phyloP scores from a whole-genome alignment of 2,329 filamentous ascomycete genomes.

The Colletotrichum aenigma region DNA sequence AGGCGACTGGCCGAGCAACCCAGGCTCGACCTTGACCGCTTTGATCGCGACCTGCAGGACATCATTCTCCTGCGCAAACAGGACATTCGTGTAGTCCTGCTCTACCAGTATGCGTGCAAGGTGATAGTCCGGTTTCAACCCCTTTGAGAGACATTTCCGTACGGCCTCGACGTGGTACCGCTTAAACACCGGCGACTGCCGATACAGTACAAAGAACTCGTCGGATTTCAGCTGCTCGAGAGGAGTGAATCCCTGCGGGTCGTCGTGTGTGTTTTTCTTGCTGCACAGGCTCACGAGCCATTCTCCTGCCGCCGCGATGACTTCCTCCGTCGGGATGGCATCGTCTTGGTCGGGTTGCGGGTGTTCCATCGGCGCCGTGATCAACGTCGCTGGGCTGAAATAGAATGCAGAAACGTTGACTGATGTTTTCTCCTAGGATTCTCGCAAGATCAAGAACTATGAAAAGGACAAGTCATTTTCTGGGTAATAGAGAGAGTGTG shows the following conservation, averaged over 20 bases:
- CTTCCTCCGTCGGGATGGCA: neutral
- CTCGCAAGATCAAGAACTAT: neutral
- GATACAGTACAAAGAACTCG: neutral
- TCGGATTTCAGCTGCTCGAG: neutral
- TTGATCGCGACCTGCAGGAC: neutral
- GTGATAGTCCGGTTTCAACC: neutral
- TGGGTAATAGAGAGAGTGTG: neutral
- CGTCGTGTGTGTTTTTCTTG: neutral
- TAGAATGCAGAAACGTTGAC: neutral
- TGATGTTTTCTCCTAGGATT: rapidly evolving
- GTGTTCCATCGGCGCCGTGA: neutral
- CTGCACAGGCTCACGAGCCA: neutral
- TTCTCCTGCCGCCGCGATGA: neutral
- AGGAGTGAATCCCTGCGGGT: neutral
- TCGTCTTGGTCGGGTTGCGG: neutral
- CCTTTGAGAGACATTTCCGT: neutral
- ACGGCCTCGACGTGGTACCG: neutral
- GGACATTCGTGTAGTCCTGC: neutral
- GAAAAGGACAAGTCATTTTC: neutral
- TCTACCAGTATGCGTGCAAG: neutral
- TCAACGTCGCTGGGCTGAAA: neutral
- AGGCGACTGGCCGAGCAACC: neutral
- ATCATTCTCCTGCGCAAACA: neutral
- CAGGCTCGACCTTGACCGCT: neutral
- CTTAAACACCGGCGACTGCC: neutral